Conservation (phyloP, 495 filamentous ascomycete genomes). For the Penicillium longicatenatum region DNA sequence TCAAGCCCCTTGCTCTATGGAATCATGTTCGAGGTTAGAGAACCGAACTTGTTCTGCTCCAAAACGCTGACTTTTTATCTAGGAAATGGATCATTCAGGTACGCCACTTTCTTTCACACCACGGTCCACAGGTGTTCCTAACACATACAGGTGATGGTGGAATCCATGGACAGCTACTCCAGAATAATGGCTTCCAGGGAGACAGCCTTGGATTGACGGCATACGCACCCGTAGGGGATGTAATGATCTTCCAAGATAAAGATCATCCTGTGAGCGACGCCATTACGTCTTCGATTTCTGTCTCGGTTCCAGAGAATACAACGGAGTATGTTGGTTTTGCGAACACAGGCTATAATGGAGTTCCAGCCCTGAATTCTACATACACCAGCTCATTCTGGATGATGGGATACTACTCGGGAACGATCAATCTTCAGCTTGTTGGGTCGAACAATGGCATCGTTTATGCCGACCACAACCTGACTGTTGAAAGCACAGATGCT, state of each 20-base stretch:
- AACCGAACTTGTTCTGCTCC: background rate
- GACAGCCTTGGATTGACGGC: conserved; percentile 46
- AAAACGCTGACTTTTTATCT: background rate
- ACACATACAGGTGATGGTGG: conserved; percentile 58
- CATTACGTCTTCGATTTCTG: conserved; percentile 60
- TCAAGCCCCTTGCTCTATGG: conserved; percentile 60
- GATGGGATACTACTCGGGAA: conserved; percentile 40
- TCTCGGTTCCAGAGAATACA: conserved; percentile 39
- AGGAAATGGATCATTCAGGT: conserved; percentile 6
- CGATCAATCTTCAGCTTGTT: conserved; percentile 33
- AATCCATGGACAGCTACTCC: conserved; percentile 72
- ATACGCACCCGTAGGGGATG: conserved; percentile 57
- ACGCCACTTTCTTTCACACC: background rate
- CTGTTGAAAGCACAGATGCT: conserved; percentile 24
- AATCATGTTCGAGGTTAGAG: conserved; percentile 58
- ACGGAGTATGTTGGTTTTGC: conserved; percentile 53
- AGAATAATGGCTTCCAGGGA: conserved; percentile 74
- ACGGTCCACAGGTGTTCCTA: background rate
- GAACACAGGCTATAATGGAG: conserved; percentile 64
- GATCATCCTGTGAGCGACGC: conserved; percentile 52
- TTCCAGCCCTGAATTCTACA: conserved; percentile 50
- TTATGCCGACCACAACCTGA: conserved; percentile 40
- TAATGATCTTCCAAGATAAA: conserved; percentile 51
- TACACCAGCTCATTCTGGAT: conserved; percentile 62
- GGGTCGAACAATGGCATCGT: conserved; percentile 33